phyloP scores from a whole-genome alignment of 768 basidiomycete genomes.

The Tulasnella sp. region DNA sequence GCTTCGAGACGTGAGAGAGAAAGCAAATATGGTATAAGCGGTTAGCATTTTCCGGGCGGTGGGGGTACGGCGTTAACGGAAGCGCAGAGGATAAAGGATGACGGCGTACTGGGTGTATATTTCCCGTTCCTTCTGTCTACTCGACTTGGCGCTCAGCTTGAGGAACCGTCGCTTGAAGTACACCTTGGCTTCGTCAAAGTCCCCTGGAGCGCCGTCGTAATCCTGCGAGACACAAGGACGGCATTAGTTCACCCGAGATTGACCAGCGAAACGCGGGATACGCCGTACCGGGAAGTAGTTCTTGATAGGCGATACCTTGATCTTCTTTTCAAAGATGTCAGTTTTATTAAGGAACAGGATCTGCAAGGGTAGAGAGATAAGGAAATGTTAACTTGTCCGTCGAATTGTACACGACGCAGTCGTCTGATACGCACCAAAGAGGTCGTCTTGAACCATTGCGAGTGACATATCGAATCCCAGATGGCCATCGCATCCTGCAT shows the following conservation, averaged over 20 bases:
- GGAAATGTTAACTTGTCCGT: background rate
- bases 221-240: conserved; percentile 38
- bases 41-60: background rate
- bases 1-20: conserved; percentile 31
- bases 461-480: conserved; percentile 97
- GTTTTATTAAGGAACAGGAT: conserved; percentile 95
- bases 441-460: conserved; percentile 92
- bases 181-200: conserved; percentile 65
- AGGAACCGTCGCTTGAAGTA: conserved; percentile 86
- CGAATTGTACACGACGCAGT: background rate
- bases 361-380: conserved; percentile 27
- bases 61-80: background rate
- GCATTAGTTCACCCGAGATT: background rate
- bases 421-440: conserved; percentile 76
- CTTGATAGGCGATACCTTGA: conserved; percentile 69
- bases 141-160: conserved; percentile 72
- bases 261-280: background rate
- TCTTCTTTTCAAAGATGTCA: conserved; percentile 82
- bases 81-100: background rate
- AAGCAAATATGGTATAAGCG: conserved; percentile 11
- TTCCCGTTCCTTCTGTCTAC: conserved; percentile 73
- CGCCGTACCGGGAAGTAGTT: conserved; percentile 71
- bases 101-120: conserved; percentile 79
- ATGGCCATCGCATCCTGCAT: conserved; percentile 99
- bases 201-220: conserved; percentile 66